phyloP scores from a whole-genome alignment of 805 yeast genomes.

The Saccharomycopsis babjevae region DNA sequence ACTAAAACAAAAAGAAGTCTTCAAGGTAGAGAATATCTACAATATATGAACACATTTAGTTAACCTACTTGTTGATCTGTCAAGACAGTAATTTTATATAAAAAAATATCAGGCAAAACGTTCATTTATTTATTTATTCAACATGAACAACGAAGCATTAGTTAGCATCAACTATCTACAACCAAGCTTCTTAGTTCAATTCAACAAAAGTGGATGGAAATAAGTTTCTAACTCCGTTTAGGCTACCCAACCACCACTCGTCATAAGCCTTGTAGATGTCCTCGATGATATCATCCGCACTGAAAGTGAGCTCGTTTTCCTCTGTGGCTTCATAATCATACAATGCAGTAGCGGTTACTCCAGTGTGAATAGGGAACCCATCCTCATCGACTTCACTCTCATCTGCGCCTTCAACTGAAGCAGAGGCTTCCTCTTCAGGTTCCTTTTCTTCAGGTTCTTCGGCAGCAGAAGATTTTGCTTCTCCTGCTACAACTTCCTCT shows the following conservation, averaged over 20 bases:
- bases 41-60: too few relatives aligned
- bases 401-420: conserved; percentile 22
- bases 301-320: conserved; percentile 80
- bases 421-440: conserved; percentile 21
- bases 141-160: neutral
- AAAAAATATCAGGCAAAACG: neutral
- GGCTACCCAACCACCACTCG: conserved; percentile 94
- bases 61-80: too few relatives aligned
- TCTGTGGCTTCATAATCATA: conserved; percentile 85
- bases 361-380: conserved; percentile 22
- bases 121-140: neutral
- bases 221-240: conserved; percentile 67
- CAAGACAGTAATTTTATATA: too few relatives aligned
- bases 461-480: conserved; percentile 22
- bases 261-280: conserved; percentile 86
- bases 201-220: conserved; percentile 88
- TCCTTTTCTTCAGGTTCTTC: conserved; percentile 8
- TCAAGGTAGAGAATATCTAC: too few relatives aligned
- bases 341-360: conserved; percentile 50
- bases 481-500: conserved; percentile 48
- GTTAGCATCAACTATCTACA: too few relatives aligned
- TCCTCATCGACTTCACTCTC: conserved; percentile 21
- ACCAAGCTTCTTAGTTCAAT: conserved; percentile 18
- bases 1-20: too few relatives aligned
- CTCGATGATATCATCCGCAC: conserved; percentile 70